Evolutionary conservation across 345 rosid genomes (phyloP), one percentile per base, ranked within the genome.

Genomic region (Nephelium lappaceum): DNA sequence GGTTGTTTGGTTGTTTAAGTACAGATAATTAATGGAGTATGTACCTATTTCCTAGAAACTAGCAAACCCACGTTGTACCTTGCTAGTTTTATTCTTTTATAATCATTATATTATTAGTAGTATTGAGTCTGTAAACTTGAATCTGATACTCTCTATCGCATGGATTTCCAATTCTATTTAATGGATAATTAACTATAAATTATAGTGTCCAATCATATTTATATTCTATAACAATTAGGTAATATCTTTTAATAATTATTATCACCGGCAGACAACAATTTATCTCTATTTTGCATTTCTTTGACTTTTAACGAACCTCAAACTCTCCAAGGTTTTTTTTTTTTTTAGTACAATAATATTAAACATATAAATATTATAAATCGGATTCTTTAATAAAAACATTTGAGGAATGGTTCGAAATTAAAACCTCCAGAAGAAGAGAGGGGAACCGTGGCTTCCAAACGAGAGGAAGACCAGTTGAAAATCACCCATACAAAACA

Each of bases 41-140:
- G 57, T 24, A 23, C 66, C 67, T 67, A 41, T 21, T 38, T 68
- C 79, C 58, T 67, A 39, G 57, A 77, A 55, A 68, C 42, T 68
- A 21, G 73, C 58, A 55, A 49, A 76, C 42, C 49, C 55, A 77
- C 31, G 60, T 77, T 72, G n/a, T 31, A 64, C 25, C 70, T 47
- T 41, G 1, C 45, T 25, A 66, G 8, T 66, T 68, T 23, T 42
- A 60, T 41, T 41, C 31, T 41, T 68, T 23, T n/a, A 68, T 11
- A 8, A 61, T n/a, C 64, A 60, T 64, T 58, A 58, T 58, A 58
- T 58, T 19, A 57, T 57, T 21, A 57, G 14, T 49, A 16, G 16
- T 53, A 53, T 16, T 16, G n/a, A 7, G 58, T 41, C 16, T 53
- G 57, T 51, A 51, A 5, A 49, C 16, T 49, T 49, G 4, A 49